Conservation (phyloP, 192 early-diverging fungal genomes). For the Podila verticillata region DNA sequence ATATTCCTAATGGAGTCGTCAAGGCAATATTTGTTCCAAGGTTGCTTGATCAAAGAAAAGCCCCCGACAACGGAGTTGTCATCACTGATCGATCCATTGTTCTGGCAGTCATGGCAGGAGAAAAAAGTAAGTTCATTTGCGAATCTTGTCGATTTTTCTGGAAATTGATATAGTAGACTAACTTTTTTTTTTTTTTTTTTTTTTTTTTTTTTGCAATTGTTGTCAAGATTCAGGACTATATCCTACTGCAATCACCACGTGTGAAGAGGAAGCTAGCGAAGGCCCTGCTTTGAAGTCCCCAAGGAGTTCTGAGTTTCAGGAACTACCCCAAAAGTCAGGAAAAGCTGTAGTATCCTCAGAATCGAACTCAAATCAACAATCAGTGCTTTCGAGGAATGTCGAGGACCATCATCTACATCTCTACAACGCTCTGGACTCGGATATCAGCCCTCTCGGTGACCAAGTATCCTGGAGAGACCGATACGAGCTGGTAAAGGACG, state of each 20-base stretch:
- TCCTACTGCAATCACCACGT: no score
- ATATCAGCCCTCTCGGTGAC: not conserved
- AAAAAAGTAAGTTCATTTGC: not conserved
- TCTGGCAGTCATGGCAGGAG: not conserved
- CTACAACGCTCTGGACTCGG: not conserved
- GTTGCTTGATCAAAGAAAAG: constrained; percentile 12
- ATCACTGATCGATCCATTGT: constrained; percentile 22
- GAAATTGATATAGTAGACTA: no score
- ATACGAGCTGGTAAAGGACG: not conserved
- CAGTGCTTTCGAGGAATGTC: not conserved
- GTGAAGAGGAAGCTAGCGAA: no score
- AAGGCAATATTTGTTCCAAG: constrained; percentile 32
- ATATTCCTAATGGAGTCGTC: constrained; percentile 16
- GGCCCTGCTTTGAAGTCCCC: no score
- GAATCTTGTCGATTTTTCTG: no score
- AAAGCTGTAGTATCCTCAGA: not conserved
- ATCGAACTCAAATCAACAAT: not conserved
- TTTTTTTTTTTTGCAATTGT: no score
- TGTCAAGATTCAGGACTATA: no score
- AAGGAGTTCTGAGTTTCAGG: no score
- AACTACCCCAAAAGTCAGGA: no score
- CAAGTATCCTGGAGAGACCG: not conserved
- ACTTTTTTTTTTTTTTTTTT: no score
- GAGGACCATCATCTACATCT: not conserved
- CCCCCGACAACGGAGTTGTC: constrained; percentile 9